Conservation (phyloP, 176 grass and related monocot species). For the Stipa capillata region DNA sequence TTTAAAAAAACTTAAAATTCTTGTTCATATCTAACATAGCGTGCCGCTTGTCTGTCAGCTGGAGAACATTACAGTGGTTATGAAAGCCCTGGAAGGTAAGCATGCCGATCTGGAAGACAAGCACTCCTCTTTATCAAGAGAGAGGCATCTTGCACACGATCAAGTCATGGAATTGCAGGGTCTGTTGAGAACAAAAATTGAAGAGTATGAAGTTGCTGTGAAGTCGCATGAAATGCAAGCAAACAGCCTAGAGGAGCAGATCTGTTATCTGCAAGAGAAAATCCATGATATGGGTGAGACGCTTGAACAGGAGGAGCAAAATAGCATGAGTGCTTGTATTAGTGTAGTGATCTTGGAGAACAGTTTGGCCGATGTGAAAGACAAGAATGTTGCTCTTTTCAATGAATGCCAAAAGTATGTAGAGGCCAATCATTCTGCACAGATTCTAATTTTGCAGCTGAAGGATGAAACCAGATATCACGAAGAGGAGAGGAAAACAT, state of each 20-base stretch:
- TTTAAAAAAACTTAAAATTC: neutral
- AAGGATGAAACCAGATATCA: conserved; percentile 47
- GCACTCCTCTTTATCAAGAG: conserved; percentile 40
- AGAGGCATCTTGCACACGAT: conserved; percentile 59
- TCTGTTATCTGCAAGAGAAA: conserved; percentile 54
- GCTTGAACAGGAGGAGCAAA: conserved; percentile 57
- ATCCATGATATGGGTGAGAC: conserved; percentile 31
- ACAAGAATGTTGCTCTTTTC: conserved; percentile 41
- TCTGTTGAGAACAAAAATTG: conserved; percentile 47
- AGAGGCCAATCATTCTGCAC: conserved; percentile 28
- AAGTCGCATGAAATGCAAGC: conserved; percentile 41
- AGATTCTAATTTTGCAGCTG: conserved; percentile 51
- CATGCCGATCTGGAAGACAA: conserved; percentile 44
- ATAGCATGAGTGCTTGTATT: conserved; percentile 37
- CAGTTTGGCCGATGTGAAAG: conserved; percentile 56
- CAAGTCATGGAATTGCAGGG: conserved; percentile 51
- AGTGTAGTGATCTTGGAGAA: conserved; percentile 56
- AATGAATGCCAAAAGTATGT: conserved; percentile 36
- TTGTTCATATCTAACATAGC: conserved; percentile 9
- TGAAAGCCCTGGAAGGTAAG: conserved; percentile 54
- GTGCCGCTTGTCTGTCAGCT: conserved; percentile 44
- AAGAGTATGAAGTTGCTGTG: conserved; percentile 36
- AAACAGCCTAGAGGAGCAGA: conserved; percentile 30
- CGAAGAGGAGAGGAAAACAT: conserved; percentile 33
- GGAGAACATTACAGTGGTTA: conserved; percentile 40